Evolutionary conservation across 192 early-diverging fungal species (phyloP), one percentile per base, ranked within the genome.

Genomic region (Coemansia erecta): DNA sequence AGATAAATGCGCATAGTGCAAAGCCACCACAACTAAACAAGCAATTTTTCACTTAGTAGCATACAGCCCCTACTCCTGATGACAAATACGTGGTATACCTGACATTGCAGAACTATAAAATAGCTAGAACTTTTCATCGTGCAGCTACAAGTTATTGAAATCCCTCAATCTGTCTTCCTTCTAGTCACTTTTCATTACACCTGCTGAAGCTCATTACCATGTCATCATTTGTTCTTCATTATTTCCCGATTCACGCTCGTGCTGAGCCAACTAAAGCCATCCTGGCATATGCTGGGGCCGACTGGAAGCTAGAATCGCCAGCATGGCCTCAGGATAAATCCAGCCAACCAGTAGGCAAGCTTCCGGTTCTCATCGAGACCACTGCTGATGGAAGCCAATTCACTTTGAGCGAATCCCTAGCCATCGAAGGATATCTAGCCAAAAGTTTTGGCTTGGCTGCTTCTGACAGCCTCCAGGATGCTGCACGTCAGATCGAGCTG

Each of bases 371-470:
- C 8, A 60, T 68, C 8, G 80, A 83, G 47, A 74, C 49, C 22
- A 50, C 56, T 14, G 37, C 53, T 5, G 52, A 68, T 9, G 62
- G 64, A 13, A 53, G 53, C 11, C 31, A 46, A 9, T 65, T 81
- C 41, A 24, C 60, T 3, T 53, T 85, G 0, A 56, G 74, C 37
- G 81, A 85, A 13, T 62, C 77, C 0, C 53, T 62, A 3, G 72
- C 78, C 3, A 85, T 85, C 31, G 80, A 80, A 39, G 65, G 75
- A 10, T 83, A 83, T 41, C 68, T 85, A 0, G 60, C 74, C 17
- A 39, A 42, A 46, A 82, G 73, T 58, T 72, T 76, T 50, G 63
- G 49, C 11, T 53, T 80, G 9, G 47, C 51, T 41, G 77, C 64
- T 17, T 28, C 54, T 3, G 50, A 59, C n/a, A 53, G 21, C 12